Evolutionary conservation across 2,329 filamentous ascomycete genomes (phyloP).

Genomic region (Apiospora malaysiana): DNA sequence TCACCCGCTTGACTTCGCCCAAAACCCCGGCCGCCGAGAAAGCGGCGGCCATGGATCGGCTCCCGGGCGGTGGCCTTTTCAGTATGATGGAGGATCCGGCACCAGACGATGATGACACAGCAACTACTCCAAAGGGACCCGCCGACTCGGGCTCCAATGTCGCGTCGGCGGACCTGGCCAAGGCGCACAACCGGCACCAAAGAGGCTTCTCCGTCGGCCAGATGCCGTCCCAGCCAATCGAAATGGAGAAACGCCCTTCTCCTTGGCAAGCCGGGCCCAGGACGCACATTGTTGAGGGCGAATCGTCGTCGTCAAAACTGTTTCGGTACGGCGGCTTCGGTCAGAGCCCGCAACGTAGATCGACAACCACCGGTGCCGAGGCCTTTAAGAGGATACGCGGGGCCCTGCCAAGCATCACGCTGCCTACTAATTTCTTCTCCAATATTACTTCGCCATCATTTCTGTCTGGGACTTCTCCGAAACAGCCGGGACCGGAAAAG

Average conservation of each 20-base stretch:
- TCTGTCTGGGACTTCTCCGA: conserved; percentile 43
- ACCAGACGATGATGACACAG: conserved; percentile 24
- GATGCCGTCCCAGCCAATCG: conserved; percentile 29
- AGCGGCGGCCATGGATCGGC: conserved; percentile 57
- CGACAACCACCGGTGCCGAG: conserved; percentile 62
- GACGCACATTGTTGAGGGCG: conserved; percentile 41
- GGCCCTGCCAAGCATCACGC: conserved; percentile 60
- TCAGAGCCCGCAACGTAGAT: conserved; percentile 53
- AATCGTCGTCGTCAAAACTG: conserved; percentile 38
- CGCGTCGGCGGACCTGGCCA: conserved; percentile 21
- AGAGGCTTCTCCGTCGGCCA: conserved; percentile 35
- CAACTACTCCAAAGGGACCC: conserved; percentile 32
- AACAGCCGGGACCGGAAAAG: conserved; percentile 34
- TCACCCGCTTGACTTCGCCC: conserved; percentile 60
- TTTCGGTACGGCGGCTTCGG: conserved; percentile 54
- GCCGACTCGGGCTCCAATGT: neutral
- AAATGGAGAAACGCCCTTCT: conserved; percentile 35
- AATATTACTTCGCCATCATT: conserved; percentile 45
- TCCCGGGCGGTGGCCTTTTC: conserved; percentile 45
- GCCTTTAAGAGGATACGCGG: conserved; percentile 63
- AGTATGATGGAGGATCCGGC: conserved; percentile 36
- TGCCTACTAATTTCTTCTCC: conserved; percentile 47
- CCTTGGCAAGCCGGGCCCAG: conserved; percentile 52
- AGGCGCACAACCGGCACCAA: conserved; percentile 29
- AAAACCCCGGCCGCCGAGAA: conserved; percentile 64